Evolutionary conservation across 176 grass and related monocot genomes (phyloP).

Genomic region (Hordeum marinum): DNA sequence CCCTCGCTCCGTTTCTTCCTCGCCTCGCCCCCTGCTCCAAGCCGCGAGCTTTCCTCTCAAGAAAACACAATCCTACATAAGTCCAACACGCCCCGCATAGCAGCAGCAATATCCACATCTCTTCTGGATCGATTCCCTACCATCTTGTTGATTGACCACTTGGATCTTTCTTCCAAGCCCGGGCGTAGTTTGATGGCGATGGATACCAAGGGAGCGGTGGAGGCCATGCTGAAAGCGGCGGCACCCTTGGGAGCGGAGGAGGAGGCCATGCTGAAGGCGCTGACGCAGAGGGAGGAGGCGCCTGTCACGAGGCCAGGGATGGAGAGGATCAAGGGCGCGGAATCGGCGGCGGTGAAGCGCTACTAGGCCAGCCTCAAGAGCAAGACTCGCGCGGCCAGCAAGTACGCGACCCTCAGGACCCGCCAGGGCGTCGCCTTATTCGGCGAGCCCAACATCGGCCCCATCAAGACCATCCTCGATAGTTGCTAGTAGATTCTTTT

Average conservation of each 20-base stretch:
- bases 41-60: neutral
- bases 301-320: no score
- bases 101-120: neutral
- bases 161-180: neutral
- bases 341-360: neutral
- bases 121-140: no score
- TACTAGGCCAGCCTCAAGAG: conserved; percentile 46
- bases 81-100: neutral
- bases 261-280: neutral
- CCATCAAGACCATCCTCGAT: neutral
- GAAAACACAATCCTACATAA: neutral
- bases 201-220: neutral
- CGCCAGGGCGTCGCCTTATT: conserved; percentile 22
- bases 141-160: no score
- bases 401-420: conserved; percentile 20
- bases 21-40: neutral
- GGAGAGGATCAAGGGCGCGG: no score
- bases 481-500: neutral
- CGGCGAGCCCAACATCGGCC: conserved; percentile 9
- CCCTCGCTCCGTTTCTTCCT: neutral
- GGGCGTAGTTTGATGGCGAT: neutral
- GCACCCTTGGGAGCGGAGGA: neutral
- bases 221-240: neutral
- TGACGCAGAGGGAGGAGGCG: neutral
- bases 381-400: conserved; percentile 14